A percentile compares a stretch with the other conserved stretches of the same genome.
Evolutionary conservation across 2,329 filamentous ascomycete genomes (phyloP).

Genomic region (Fusarium haematococcum): DNA sequence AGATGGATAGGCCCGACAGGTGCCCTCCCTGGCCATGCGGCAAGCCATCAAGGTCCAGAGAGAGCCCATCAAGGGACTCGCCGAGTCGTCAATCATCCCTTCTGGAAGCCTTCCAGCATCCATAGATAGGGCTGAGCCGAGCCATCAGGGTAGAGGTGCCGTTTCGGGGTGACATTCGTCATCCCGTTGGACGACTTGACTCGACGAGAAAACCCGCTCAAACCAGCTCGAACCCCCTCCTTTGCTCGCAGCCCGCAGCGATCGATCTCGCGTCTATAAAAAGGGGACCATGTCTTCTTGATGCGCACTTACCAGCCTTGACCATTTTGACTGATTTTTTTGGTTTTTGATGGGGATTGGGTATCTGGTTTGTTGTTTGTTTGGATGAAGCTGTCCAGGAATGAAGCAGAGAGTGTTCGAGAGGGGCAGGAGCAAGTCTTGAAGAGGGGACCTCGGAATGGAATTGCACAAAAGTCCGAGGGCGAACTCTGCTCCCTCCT

Average conservation of each 20-base stretch:
- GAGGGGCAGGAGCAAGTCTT: constrained; percentile 9
- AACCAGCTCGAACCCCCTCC: constrained; percentile 60
- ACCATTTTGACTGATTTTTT: constrained; percentile 85
- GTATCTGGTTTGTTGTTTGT: constrained; percentile 11
- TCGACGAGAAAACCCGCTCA: constrained; percentile 66
- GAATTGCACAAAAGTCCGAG: constrained; percentile 37
- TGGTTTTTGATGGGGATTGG: constrained; percentile 36
- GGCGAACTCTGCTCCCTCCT: constrained; percentile 21
- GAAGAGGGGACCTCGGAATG: constrained; percentile 1
- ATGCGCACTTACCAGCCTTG: constrained; percentile 83
- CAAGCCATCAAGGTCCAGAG: constrained; percentile 10
- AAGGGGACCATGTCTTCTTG: constrained; percentile 35
- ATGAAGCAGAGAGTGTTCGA: constrained; percentile 41
- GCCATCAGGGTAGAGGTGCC: constrained; percentile 57
- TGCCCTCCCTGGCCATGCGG: not conserved
- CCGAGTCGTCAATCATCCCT: constrained; percentile 12
- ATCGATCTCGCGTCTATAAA: constrained; percentile 39
- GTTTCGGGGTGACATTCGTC: constrained; percentile 32
- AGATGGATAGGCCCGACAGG: not conserved
- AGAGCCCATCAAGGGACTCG: constrained; percentile 50
- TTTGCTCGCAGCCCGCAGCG: constrained; percentile 23
- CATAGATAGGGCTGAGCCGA: constrained; percentile 37
- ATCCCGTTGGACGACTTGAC: constrained; percentile 39
- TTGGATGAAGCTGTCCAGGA: constrained; percentile 33
- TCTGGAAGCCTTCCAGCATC: constrained; percentile 12